Percentiles rank a stretch among this genome's conserved stretches.
These are phyloP conservation scores for Aureobasidium subglaciale DNA, from an alignment of 2,329 filamentous ascomycete genomes.

Conservation along the genomic window DNA sequence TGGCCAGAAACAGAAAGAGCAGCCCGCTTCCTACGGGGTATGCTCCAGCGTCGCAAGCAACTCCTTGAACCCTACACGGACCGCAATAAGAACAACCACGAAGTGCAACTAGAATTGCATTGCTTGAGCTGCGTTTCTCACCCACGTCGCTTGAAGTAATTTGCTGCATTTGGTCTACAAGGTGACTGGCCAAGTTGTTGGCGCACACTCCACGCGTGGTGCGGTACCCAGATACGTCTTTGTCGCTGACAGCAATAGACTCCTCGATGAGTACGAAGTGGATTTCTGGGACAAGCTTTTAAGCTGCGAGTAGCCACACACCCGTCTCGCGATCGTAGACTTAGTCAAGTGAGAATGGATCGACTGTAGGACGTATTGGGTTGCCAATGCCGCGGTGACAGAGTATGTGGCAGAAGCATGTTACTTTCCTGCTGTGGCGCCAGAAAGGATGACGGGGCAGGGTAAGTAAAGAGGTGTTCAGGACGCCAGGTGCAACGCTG, in stretches of 20 bases:
- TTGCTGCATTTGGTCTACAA: background rate
- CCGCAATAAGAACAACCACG: background rate
- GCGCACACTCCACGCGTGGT: background rate
- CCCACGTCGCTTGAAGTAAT: background rate
- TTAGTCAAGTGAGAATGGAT: background rate
- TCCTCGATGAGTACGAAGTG: background rate
- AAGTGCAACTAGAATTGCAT: background rate
- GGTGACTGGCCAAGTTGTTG: background rate
- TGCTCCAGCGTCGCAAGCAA: background rate
- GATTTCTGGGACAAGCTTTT: background rate
- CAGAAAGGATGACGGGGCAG: background rate
- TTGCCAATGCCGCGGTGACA: background rate
- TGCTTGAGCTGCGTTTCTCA: background rate
- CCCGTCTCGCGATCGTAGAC: slow-evolving; percentile 3
- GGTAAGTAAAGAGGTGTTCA: background rate
- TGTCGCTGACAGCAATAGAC: background rate
- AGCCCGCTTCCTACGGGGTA: background rate
- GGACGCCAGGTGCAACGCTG: background rate
- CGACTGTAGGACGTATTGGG: background rate
- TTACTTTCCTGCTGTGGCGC: background rate
- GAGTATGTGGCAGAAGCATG: background rate
- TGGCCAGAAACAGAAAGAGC: background rate
- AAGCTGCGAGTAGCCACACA: background rate
- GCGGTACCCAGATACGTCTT: background rate
- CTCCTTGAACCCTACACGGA: background rate